Percentiles rank a stretch among this genome's conserved stretches.
Evolutionary conservation across 2,329 filamentous ascomycete species (phyloP).

Genomic region (Talaromyces sp.): DNA sequence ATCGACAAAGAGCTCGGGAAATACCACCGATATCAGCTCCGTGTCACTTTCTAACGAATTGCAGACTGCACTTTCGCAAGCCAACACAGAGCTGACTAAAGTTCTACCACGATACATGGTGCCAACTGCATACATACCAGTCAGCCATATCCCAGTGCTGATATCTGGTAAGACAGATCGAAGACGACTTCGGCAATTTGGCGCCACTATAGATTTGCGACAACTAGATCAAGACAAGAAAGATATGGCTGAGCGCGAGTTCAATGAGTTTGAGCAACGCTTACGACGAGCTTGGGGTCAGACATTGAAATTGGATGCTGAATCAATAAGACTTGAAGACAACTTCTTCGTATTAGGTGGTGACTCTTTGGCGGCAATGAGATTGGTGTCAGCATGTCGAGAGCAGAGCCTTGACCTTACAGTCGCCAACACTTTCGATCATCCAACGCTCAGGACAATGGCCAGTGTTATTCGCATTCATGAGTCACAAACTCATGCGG

Average conservation of each 20-base stretch:
- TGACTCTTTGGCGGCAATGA: constrained; percentile 34
- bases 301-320: constrained; percentile 25
- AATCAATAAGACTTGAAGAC: constrained; percentile 32
- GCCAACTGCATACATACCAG: constrained; percentile 36
- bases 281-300: constrained; percentile 33
- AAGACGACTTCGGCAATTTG: constrained; percentile 5
- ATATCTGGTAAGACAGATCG: constrained; percentile 47
- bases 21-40: background rate
- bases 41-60: constrained; percentile 3
- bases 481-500: constrained; percentile 22
- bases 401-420: constrained; percentile 29
- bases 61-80: constrained; percentile 17
- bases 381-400: constrained; percentile 29
- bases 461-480: constrained; percentile 31
- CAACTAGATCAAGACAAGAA: background rate
- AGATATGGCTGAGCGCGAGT: constrained; percentile 15
- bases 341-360: constrained; percentile 37
- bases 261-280: constrained; percentile 22
- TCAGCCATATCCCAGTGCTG: constrained; percentile 26
- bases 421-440: constrained; percentile 32
- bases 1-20: constrained; percentile 13
- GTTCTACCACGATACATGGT: constrained; percentile 17
- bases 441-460: constrained; percentile 39
- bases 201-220: constrained; percentile 4
- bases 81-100: constrained; percentile 16